Evolutionary conservation across 2,329 filamentous ascomycete species (phyloP), one percentile per base, ranked within the genome.

Genomic region (Trichoderma asperellum): DNA sequence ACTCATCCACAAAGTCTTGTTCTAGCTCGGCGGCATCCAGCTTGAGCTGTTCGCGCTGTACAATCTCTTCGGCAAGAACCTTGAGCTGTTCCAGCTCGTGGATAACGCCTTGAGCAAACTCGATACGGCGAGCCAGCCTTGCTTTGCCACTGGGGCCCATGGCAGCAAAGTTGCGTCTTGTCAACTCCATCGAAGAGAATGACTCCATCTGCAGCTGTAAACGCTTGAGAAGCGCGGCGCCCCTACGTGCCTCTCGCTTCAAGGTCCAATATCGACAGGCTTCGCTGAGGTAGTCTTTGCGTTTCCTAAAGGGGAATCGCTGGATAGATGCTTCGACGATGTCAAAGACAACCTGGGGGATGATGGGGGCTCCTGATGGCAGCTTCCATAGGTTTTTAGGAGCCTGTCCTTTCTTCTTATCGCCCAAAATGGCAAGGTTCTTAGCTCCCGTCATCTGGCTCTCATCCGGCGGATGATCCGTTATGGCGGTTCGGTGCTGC

Each of bases 191-290:
- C 0, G 94, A 97, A 7, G 95, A 95, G 79, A 98, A 99, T 0
- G 93, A 93, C 79, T 98, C 95, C 86, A 97, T 92, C 79, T 97
- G 94, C 69, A 98, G 83, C 78, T 99, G 96, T 24, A 99, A 85
- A 43, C 96, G 89, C 81, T 98, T 98, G 70, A 99, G 86, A 68
- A 99, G 84, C 4, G 96, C 93, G 35, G 96, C 96, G 58, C 96
- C 96, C 70, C 96, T 88, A 40, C 96, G 89, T 71, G 95, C 92
- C 79, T 99, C 96, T 68, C 96, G 89, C 82, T 99, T 99, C 72
- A 99, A 81, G 0, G 96, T 98, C 96, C 96, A 99, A 81, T 98
- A 99, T 74, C 93, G 94, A 82, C 95, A 98, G 2, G 92, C 92
- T 79, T 97, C 95, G 69, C 93, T 91, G 2, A 96, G 90, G 78